A percentile compares a stretch with the other conserved stretches of the same genome.
Conservation (phyloP, 352 stramenopile genomes). For the Pythium scleroteichum region DNA sequence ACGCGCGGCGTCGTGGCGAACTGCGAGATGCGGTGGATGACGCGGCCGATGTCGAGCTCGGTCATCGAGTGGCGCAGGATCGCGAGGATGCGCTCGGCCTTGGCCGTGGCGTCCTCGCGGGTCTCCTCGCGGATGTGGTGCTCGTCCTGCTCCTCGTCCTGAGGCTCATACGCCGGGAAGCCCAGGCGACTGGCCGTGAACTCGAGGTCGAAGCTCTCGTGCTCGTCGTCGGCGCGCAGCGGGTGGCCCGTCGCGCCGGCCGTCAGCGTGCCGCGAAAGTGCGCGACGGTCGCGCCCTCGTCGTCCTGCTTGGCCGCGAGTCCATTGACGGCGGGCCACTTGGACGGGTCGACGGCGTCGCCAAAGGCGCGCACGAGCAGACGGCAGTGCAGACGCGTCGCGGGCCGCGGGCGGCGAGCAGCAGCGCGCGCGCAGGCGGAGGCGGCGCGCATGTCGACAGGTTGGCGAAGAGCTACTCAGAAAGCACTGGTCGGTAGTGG, state of each 20-base stretch:
- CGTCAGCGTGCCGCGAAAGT: constrained; percentile 28
- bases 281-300: constrained; percentile 2
- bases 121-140: constrained; percentile 74
- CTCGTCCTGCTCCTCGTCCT: constrained; percentile 19
- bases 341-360: constrained; percentile 24
- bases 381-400: constrained; percentile 11
- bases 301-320: neutral
- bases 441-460: constrained; percentile 8
- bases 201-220: constrained; percentile 48
- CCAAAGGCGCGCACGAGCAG: constrained; percentile 48
- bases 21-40: constrained; percentile 79
- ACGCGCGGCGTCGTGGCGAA: constrained; percentile 80
- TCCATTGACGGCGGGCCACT: neutral
- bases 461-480: constrained; percentile 20
- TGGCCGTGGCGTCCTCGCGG: constrained; percentile 56
- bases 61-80: constrained; percentile 84
- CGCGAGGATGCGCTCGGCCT: constrained; percentile 78
- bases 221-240: constrained; percentile 22
- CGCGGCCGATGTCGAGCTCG: constrained; percentile 78
- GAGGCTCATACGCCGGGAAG: constrained; percentile 63
- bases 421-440: constrained; percentile 15
- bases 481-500: constrained; percentile 30
- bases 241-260: constrained; percentile 29
- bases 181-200: constrained; percentile 77
- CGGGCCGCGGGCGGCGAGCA: constrained; percentile 1